These are phyloP conservation scores for Cercospora zeina DNA, from an alignment of 2,329 filamentous ascomycete species.

Conservation along the genomic window DNA sequence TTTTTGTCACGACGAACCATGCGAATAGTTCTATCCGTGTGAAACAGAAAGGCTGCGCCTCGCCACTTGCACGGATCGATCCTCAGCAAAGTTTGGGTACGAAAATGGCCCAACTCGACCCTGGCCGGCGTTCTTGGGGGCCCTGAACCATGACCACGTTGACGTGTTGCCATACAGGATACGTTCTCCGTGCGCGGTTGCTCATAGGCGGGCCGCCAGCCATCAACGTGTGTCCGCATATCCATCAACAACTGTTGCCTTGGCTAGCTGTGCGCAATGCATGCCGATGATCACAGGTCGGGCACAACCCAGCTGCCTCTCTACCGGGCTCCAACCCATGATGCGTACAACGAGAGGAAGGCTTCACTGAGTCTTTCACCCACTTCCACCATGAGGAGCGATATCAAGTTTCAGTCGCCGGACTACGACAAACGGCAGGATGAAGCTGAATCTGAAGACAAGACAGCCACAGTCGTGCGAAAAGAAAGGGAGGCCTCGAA, in stretches of 20 bases:
- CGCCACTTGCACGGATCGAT: background rate
- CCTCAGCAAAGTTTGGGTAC: background rate
- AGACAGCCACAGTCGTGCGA: background rate
- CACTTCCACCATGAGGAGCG: background rate
- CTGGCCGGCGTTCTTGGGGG: background rate
- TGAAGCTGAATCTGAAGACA: background rate
- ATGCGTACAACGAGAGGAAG: background rate
- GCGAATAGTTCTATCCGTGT: no score
- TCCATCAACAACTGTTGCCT: background rate
- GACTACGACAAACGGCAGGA: background rate
- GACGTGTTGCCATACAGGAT: background rate
- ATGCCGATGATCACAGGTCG: background rate
- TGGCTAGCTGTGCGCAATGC: background rate
- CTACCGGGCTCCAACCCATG: background rate
- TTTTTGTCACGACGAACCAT: background rate
- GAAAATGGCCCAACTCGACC: background rate
- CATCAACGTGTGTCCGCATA: background rate
- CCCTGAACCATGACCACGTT: background rate
- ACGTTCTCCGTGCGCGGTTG: background rate
- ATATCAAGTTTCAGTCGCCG: background rate
- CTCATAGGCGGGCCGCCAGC: background rate
- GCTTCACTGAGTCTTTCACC: background rate
- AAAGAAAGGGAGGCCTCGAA: slow-evolving; percentile 53
- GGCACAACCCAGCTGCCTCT: background rate
- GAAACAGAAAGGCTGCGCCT: background rate